These are phyloP conservation scores for Trebouxiophyceae sp. DNA, from an alignment of 163 green algal genomes.

Conservation along the genomic window DNA sequence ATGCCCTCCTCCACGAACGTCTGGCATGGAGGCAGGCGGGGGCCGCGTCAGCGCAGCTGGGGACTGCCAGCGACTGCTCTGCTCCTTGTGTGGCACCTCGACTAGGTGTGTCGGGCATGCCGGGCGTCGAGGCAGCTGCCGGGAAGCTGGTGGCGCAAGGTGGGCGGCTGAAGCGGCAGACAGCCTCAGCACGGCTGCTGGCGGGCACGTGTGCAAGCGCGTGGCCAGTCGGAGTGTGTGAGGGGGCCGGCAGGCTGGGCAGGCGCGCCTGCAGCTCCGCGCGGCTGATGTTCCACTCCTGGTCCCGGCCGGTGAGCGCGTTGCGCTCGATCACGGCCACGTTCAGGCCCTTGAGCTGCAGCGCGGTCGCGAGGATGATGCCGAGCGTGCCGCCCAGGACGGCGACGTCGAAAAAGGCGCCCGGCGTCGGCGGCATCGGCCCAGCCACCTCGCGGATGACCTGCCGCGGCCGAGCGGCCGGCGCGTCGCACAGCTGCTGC, in stretches of 20 bases:
- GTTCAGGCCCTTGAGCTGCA: constrained; percentile 14
- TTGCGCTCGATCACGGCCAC: constrained; percentile 33
- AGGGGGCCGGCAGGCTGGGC: no score
- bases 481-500: background rate
- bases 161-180: no score
- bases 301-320: constrained; percentile 21
- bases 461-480: background rate
- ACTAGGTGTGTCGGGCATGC: background rate
- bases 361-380: constrained; percentile 28
- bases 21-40: background rate
- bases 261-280: constrained; percentile 24
- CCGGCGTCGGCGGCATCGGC: no score
- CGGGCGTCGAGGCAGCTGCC: no score
- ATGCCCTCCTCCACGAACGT: constrained; percentile 15
- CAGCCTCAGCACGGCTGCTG: no score
- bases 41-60: no score
- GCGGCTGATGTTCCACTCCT: constrained; percentile 46
- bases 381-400: constrained; percentile 38
- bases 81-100: no score
- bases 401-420: constrained; percentile 26
- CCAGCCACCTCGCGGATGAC: background rate
- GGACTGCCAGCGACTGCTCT: no score
- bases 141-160: no score
- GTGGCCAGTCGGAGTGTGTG: no score
- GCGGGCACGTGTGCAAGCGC: no score